Conservation (phyloP, 805 yeast species). For the Starmerella riodocensis region DNA sequence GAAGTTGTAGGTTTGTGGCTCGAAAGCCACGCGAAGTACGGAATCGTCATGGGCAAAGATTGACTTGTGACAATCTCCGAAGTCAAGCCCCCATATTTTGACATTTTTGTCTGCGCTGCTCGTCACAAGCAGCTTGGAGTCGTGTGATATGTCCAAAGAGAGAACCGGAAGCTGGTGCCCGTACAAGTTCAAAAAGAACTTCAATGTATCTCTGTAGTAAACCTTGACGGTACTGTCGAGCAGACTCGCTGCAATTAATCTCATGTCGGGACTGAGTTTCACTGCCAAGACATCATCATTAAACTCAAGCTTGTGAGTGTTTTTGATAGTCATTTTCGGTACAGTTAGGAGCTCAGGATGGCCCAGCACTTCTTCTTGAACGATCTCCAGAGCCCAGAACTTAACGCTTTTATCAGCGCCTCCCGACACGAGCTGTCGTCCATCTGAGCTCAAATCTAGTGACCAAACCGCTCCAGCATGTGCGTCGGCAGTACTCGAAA, state of each 20-base stretch:
- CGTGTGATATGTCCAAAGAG: slow-evolving; percentile 79
- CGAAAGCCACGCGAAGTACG: slow-evolving; percentile 73
- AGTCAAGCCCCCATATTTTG: slow-evolving; percentile 96
- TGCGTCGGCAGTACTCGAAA: slow-evolving; percentile 47
- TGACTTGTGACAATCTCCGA: slow-evolving; percentile 97
- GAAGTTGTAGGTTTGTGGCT: slow-evolving; percentile 78
- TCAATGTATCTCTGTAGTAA: slow-evolving; percentile 72
- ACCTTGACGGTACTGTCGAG: slow-evolving; percentile 93
- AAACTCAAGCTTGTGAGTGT: slow-evolving; percentile 70
- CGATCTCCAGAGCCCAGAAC: slow-evolving; percentile 71
- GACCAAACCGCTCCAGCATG: slow-evolving; percentile 90
- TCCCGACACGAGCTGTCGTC: slow-evolving; percentile 73
- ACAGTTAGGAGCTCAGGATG: slow-evolving; percentile 34
- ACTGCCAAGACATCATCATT: slow-evolving; percentile 75
- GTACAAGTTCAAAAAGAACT: slow-evolving; percentile 75
- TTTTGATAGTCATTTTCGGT: slow-evolving; percentile 47
- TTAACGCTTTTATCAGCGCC: slow-evolving; percentile 85
- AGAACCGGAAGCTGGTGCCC: slow-evolving; percentile 95
- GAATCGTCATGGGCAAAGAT: slow-evolving; percentile 95
- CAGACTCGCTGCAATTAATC: slow-evolving; percentile 66
- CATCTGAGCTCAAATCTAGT: slow-evolving; percentile 73
- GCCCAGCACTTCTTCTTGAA: slow-evolving; percentile 59
- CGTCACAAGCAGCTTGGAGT: slow-evolving; percentile 75
- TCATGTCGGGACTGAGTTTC: slow-evolving; percentile 65
- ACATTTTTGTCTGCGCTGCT: slow-evolving; percentile 96